A percentile compares a stretch with the other conserved stretches of the same genome.
Conservation (phyloP, 2,329 filamentous ascomycete species). For the Aspergillus versicolor region DNA sequence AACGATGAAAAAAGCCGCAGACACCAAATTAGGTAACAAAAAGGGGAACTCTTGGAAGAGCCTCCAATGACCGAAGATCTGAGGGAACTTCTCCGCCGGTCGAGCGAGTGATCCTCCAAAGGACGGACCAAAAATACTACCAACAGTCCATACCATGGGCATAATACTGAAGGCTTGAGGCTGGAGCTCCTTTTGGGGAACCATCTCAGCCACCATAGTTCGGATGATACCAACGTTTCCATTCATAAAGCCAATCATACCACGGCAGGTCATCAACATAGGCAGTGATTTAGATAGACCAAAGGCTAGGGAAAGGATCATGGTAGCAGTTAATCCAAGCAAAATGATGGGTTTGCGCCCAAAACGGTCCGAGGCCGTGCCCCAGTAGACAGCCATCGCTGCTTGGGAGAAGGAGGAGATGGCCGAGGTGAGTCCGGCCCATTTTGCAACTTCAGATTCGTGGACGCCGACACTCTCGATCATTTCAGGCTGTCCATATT, state of each 20-base stretch:
- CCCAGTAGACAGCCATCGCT: constrained; percentile 71
- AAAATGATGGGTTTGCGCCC: constrained; percentile 84
- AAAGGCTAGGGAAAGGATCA: constrained; percentile 78
- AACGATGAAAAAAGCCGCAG: constrained; percentile 72
- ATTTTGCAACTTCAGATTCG: constrained; percentile 68
- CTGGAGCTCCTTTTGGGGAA: constrained; percentile 81
- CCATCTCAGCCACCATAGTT: constrained; percentile 90
- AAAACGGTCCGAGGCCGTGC: constrained; percentile 71
- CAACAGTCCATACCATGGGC: constrained; percentile 86
- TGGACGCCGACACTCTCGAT: constrained; percentile 74
- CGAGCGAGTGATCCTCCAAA: constrained; percentile 86
- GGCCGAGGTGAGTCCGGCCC: constrained; percentile 73
- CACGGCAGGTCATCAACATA: constrained; percentile 77
- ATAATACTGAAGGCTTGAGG: constrained; percentile 89
- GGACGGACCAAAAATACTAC: constrained; percentile 81
- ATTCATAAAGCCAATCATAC: constrained; percentile 78
- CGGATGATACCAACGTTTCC: constrained; percentile 93
- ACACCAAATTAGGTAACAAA: constrained; percentile 76
- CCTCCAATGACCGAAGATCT: constrained; percentile 63
- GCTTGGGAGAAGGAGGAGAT: constrained; percentile 73
- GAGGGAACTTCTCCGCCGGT: constrained; percentile 72
- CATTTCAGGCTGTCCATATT: constrained; percentile 65
- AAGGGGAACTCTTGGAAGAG: constrained; percentile 80
- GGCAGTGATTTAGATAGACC: constrained; percentile 76
- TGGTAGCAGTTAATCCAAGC: constrained; percentile 70